Percentiles rank a stretch among this genome's conserved stretches.
These are phyloP conservation scores for Proliferodiscus dingleyae DNA, from an alignment of 2,329 filamentous ascomycete species.

Conservation along the genomic window DNA sequence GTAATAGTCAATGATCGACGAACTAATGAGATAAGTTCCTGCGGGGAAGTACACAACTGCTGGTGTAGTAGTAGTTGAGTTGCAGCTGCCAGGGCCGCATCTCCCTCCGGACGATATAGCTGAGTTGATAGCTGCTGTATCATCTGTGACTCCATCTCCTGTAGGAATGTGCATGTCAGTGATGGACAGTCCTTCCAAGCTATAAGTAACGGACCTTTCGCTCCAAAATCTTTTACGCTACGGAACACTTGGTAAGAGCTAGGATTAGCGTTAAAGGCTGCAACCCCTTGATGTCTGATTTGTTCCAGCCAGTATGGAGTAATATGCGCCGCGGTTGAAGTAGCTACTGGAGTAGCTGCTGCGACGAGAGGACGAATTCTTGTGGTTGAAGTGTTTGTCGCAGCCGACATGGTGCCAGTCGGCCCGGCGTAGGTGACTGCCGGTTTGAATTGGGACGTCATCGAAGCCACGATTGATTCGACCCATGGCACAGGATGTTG, in stretches of 20 bases:
- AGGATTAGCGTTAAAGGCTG: constrained; percentile 9
- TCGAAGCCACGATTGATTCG: not conserved
- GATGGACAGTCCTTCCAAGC: too few species aligned
- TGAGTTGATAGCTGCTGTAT: constrained; percentile 77
- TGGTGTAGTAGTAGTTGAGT: constrained; percentile 44
- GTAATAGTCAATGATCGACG: constrained; percentile 20
- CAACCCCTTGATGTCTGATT: constrained; percentile 18
- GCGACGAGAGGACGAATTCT: too few species aligned
- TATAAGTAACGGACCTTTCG: constrained; percentile 19
- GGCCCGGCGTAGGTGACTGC: too few species aligned
- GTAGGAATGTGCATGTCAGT: too few species aligned
- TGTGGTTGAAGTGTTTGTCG: too few species aligned
- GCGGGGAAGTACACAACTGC: constrained; percentile 26
- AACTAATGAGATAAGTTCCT: constrained; percentile 25
- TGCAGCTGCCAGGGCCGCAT: constrained; percentile 34
- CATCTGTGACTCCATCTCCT: constrained; percentile 61
- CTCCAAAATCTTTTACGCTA: constrained; percentile 23
- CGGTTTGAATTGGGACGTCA: not conserved
- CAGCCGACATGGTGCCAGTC: too few species aligned
- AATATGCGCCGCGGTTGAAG: too few species aligned
- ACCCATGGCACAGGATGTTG: not conserved
- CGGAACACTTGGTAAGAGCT: constrained; percentile 16
- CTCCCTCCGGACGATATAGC: constrained; percentile 19
- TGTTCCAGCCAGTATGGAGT: constrained; percentile 17
- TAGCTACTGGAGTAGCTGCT: not conserved